phyloP scores from a whole-genome alignment of 2,329 filamentous ascomycete species.

The Colletotrichum tanaceti region DNA sequence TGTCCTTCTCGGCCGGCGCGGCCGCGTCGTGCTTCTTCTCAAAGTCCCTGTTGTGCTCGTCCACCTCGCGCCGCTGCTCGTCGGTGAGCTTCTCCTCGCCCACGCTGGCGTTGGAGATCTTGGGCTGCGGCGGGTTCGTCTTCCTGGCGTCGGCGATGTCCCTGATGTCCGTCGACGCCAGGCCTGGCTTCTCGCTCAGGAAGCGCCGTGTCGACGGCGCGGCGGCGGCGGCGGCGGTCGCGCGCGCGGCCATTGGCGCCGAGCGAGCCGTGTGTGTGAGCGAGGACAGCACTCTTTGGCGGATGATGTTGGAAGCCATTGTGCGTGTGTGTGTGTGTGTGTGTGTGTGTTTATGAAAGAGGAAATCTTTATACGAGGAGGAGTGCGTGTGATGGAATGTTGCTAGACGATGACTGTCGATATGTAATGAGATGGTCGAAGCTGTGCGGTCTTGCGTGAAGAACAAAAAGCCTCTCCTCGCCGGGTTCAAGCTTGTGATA shows the following conservation, averaged over 20 bases:
- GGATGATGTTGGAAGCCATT: constrained; percentile 13
- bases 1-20: constrained; percentile 56
- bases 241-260: not conserved
- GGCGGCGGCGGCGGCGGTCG: too few relatives aligned
- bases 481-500: constrained; percentile 1
- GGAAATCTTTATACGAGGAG: too few relatives aligned
- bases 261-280: not conserved
- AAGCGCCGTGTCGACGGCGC: not conserved
- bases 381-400: not conserved
- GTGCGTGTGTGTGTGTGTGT: not conserved
- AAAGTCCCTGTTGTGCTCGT: constrained; percentile 69
- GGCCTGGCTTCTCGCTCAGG: constrained; percentile 34
- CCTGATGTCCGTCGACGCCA: constrained; percentile 29
- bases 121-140: constrained; percentile 58
- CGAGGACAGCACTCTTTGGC: not conserved
- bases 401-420: too few relatives aligned
- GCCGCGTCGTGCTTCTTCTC: constrained; percentile 64
- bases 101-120: constrained; percentile 62
- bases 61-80: constrained; percentile 67
- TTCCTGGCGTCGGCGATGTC: constrained; percentile 24
- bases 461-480: too few relatives aligned
- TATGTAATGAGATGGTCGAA: too few relatives aligned
- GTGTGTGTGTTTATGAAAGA: not conserved
- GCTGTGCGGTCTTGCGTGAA: too few relatives aligned
- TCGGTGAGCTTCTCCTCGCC: constrained; percentile 54